Conservation (phyloP, 768 basidiomycete species). For the Russula foetens region DNA sequence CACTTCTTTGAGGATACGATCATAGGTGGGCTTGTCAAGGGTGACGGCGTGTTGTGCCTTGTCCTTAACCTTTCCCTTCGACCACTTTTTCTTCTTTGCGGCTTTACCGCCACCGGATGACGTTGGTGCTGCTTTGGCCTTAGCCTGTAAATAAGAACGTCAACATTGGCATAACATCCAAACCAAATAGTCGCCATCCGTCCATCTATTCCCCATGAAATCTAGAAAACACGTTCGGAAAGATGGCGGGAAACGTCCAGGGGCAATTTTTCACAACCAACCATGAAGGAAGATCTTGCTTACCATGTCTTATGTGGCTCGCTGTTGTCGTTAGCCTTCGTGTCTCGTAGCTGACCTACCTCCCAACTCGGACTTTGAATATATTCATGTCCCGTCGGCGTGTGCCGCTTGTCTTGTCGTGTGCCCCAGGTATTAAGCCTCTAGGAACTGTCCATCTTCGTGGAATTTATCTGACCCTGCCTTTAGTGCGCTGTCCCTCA, state of each 20-base stretch:
- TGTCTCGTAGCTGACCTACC: background rate
- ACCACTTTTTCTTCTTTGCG: conserved; percentile 99
- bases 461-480: too few relatives aligned
- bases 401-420: too few relatives aligned
- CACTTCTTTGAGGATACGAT: conserved; percentile 96
- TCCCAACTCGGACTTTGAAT: background rate
- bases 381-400: too few relatives aligned
- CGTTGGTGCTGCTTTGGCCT: conserved; percentile 66
- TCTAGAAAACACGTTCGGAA: background rate
- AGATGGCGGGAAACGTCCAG: background rate
- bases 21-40: conserved; percentile 88
- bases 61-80: conserved; percentile 99
- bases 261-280: background rate
- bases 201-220: conserved; percentile 7
- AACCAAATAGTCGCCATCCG: conserved; percentile 23
- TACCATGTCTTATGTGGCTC: conserved; percentile 29
- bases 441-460: too few relatives aligned
- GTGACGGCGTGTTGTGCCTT: conserved; percentile 96
- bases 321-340: conserved; percentile 18
- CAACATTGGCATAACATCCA: conserved; percentile 23
- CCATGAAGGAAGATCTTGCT: conserved; percentile 17
- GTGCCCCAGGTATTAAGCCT: too few relatives aligned
- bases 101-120: conserved; percentile 69
- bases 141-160: conserved; percentile 25
- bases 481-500: too few relatives aligned